Conservation (phyloP, 371 early-diverging fungal genomes). For the Lichtheimia ramosa region DNA sequence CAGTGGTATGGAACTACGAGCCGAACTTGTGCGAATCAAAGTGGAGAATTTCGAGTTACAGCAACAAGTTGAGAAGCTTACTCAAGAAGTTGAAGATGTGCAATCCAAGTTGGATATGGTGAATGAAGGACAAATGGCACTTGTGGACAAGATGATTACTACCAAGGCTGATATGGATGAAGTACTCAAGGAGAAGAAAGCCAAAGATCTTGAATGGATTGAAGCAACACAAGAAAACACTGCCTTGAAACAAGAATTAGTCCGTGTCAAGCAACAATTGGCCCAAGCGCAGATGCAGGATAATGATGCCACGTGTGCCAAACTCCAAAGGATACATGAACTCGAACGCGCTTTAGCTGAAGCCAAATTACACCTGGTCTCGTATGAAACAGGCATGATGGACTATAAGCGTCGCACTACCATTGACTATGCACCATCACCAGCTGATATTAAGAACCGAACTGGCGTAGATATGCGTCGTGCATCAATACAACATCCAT, state of each 20-base stretch:
- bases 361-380: conserved; percentile 9
- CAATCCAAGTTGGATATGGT: conserved; percentile 38
- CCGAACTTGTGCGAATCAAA: conserved; percentile 30
- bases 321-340: conserved; percentile 9
- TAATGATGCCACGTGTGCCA: conserved; percentile 2
- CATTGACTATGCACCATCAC: not conserved
- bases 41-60: conserved; percentile 35
- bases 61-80: conserved; percentile 31
- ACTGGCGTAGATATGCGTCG: conserved; percentile 1
- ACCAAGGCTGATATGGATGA: conserved; percentile 38
- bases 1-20: conserved; percentile 9
- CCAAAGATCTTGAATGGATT: conserved; percentile 20
- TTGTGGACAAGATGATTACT: conserved; percentile 31
- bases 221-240: conserved; percentile 15
- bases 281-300: not conserved
- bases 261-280: conserved; percentile 1
- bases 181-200: conserved; percentile 21
- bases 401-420: not conserved
- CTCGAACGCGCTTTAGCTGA: conserved; percentile 12
- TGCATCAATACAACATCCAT: not conserved
- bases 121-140: conserved; percentile 44
- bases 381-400: conserved; percentile 2
- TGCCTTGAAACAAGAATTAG: conserved; percentile 9
- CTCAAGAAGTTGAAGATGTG: conserved; percentile 26
- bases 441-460: not conserved